Percentiles rank a stretch among this genome's conserved stretches.
These are phyloP conservation scores for Poteriospumella lacustris DNA, from an alignment of 108 stramenopile genomes.

Conservation along the genomic window DNA sequence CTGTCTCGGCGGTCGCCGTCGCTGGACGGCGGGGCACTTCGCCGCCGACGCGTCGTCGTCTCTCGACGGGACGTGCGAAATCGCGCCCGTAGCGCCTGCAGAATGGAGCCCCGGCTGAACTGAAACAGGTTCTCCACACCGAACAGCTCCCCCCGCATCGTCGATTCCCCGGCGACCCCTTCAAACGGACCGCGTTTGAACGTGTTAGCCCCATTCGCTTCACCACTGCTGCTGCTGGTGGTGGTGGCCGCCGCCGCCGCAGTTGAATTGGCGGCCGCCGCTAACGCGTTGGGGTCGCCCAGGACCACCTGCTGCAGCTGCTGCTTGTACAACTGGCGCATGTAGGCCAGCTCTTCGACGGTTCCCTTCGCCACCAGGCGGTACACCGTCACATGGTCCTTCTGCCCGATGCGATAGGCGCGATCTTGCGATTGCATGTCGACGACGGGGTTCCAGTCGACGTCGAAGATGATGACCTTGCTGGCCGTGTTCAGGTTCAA, in stretches of 20 bases:
- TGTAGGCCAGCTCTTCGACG: constrained; percentile 84
- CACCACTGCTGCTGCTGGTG: neutral
- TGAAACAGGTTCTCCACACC: constrained; percentile 15
- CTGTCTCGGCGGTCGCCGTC: too few species aligned
- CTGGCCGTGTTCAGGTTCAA: constrained; percentile 1
- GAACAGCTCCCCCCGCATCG: neutral
- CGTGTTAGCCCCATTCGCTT: too few species aligned
- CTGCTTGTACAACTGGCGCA: constrained; percentile 85
- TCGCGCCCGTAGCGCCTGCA: neutral
- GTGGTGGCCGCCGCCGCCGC: too few species aligned
- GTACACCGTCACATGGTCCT: constrained; percentile 67
- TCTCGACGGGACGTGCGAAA: too few species aligned
- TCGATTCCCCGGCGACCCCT: neutral
- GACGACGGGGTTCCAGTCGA: neutral
- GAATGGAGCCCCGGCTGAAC: neutral
- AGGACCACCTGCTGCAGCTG: constrained; percentile 75
- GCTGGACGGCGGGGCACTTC: too few species aligned
- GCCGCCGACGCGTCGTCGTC: too few species aligned
- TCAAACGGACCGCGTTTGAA: too few species aligned
- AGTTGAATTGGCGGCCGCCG: too few species aligned
- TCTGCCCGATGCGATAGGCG: constrained; percentile 79
- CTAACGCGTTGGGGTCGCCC: neutral
- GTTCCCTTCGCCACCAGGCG: constrained; percentile 72
- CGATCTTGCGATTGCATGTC: constrained; percentile 57
- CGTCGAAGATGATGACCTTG: constrained; percentile 10